Percentiles rank a stretch among this genome's conserved stretches.
These are phyloP conservation scores for Fusarium brevicatenulatum DNA, from an alignment of 2,329 filamentous ascomycete species.

Conservation along the genomic window DNA sequence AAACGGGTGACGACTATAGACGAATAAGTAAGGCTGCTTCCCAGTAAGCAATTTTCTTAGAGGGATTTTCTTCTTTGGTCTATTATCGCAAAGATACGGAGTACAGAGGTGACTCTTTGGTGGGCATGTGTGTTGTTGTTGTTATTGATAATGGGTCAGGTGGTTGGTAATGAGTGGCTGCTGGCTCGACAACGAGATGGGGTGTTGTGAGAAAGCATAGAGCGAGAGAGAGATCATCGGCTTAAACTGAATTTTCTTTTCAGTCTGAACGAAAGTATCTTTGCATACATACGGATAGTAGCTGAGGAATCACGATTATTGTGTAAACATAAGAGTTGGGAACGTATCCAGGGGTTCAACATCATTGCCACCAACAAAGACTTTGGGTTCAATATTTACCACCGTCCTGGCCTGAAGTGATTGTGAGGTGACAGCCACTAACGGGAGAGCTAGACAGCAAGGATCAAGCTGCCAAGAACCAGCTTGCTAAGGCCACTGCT, in stretches of 20 bases:
- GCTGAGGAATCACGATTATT: not conserved
- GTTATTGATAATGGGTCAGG: conserved; percentile 27
- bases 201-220: not conserved
- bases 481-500: conserved; percentile 8
- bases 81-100: conserved; percentile 1
- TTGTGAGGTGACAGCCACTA: conserved; percentile 32
- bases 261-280: not conserved
- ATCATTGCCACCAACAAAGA: conserved; percentile 24
- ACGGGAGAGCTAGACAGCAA: conserved; percentile 29
- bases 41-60: conserved; percentile 3
- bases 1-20: conserved; percentile 22
- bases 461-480: conserved; percentile 27
- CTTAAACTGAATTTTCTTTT: not conserved
- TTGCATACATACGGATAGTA: not conserved
- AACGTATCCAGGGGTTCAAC: not conserved
- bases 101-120: conserved; percentile 3
- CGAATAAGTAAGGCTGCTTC: conserved; percentile 9
- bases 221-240: not conserved
- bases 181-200: conserved; percentile 33
- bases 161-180: conserved; percentile 10
- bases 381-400: conserved; percentile 28
- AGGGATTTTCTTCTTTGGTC: conserved; percentile 25
- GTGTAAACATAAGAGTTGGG: not conserved
- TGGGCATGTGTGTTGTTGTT: conserved; percentile 17
- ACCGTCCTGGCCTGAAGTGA: conserved; percentile 40